These are phyloP conservation scores for Penicillium pancosmium DNA, from an alignment of 495 filamentous ascomycete species.

Conservation along the genomic window DNA sequence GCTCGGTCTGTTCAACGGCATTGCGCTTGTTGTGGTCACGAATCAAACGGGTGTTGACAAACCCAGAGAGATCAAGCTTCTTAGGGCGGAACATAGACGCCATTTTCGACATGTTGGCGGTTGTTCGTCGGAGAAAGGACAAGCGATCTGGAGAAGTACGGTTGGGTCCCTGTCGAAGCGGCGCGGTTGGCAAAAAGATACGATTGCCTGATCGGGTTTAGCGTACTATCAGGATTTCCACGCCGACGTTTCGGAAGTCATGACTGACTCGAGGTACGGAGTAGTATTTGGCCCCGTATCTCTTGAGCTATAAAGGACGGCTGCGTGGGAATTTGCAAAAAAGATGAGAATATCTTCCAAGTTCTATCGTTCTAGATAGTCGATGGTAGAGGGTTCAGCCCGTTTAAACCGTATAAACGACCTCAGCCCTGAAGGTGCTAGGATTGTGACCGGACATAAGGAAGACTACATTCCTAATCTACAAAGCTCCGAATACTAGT, in stretches of 20 bases:
- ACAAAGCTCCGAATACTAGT: not conserved
- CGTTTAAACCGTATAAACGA: not conserved
- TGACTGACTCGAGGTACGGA: not conserved
- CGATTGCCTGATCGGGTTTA: constrained; percentile 36
- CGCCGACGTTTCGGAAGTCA: not conserved
- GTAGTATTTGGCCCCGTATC: not conserved
- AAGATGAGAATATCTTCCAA: too few species aligned
- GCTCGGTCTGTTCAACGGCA: constrained; percentile 81
- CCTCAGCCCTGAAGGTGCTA: not conserved
- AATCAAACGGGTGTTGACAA: constrained; percentile 78
- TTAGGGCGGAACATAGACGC: constrained; percentile 78
- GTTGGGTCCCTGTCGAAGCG: constrained; percentile 6
- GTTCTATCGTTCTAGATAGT: too few species aligned
- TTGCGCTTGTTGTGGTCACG: constrained; percentile 95
- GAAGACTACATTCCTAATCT: not conserved
- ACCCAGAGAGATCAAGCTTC: constrained; percentile 83
- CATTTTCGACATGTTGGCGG: constrained; percentile 30
- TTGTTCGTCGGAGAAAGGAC: constrained; percentile 1
- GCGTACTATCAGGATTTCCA: constrained; percentile 27
- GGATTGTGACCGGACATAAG: not conserved
- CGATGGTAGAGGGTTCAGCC: too few species aligned
- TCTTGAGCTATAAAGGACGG: not conserved
- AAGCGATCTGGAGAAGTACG: constrained; percentile 11
- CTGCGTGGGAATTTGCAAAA: not conserved
- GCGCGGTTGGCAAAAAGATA: constrained; percentile 31